Evolutionary conservation across 1,284 basidiomycete species (phyloP).

Genomic region (Austroboletus sp.): DNA sequence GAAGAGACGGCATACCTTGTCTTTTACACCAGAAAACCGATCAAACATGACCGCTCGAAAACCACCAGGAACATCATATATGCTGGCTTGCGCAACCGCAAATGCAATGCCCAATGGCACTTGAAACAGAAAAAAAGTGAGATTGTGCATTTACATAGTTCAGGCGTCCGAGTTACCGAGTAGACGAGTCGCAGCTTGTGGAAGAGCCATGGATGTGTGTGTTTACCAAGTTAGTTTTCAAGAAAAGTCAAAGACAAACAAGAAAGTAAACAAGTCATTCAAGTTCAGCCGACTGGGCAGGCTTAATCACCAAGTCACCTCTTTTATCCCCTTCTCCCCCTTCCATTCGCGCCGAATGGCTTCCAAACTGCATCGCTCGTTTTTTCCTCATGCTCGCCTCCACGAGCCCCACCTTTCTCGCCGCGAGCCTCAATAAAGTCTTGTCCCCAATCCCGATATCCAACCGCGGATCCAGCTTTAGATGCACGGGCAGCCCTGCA

Average conservation of each 20-base stretch:
- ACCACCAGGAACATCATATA: slow-evolving; percentile 92
- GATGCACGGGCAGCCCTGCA: slow-evolving; percentile 66
- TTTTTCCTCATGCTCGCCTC: slow-evolving; percentile 74
- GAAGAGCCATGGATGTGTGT: slow-evolving; percentile 39
- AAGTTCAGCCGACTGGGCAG: not conserved
- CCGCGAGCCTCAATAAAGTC: slow-evolving; percentile 68
- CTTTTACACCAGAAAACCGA: slow-evolving; percentile 88
- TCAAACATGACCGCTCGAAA: slow-evolving; percentile 98
- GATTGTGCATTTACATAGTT: not conserved
- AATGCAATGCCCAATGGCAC: slow-evolving; percentile 73
- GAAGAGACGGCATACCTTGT: slow-evolving; percentile 44
- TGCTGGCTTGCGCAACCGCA: slow-evolving; percentile 63
- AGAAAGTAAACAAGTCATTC: slow-evolving; percentile 6
- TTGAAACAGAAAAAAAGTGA: slow-evolving; percentile 29
- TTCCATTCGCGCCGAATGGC: slow-evolving; percentile 86
- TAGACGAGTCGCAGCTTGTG: slow-evolving; percentile 43
- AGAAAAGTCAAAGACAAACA: slow-evolving; percentile 7
- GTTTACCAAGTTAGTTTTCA: too few species aligned
- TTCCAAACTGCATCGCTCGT: slow-evolving; percentile 96
- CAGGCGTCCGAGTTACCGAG: slow-evolving; percentile 34
- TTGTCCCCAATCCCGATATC: slow-evolving; percentile 81
- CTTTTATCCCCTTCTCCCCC: slow-evolving; percentile 45
- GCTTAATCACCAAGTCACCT: slow-evolving; percentile 39
- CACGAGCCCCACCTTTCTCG: slow-evolving; percentile 59
- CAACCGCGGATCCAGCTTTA: slow-evolving; percentile 72